phyloP scores from a whole-genome alignment of 495 filamentous ascomycete genomes.

The Penicillium samsonianum region DNA sequence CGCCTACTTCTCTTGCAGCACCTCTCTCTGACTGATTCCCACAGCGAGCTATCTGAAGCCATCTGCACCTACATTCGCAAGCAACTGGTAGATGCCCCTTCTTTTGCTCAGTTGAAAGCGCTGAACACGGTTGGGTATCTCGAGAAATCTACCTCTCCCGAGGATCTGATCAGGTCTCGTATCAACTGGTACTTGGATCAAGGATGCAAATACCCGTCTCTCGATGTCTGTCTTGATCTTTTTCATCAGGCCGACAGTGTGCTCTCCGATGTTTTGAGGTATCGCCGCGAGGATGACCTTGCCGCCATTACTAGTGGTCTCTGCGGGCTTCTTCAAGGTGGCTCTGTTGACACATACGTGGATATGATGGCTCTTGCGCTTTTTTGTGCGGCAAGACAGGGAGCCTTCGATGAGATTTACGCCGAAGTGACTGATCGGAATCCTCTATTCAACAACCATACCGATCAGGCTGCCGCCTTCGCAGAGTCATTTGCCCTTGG shows the following conservation, averaged over 20 bases:
- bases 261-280: conserved; percentile 43
- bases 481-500: conserved; percentile 62
- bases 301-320: conserved; percentile 41
- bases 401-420: conserved; percentile 61
- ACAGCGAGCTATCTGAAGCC: conserved; percentile 28
- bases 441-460: conserved; percentile 55
- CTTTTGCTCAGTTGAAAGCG: conserved; percentile 50
- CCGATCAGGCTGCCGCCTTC: conserved; percentile 62
- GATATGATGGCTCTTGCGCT: conserved; percentile 57
- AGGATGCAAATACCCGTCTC: conserved; percentile 44
- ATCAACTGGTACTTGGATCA: conserved; percentile 55
- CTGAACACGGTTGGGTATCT: conserved; percentile 54
- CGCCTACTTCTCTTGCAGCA: conserved; percentile 53
- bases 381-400: conserved; percentile 57
- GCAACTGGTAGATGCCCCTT: conserved; percentile 53
- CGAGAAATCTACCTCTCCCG: conserved; percentile 41
- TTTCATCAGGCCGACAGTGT: conserved; percentile 49
- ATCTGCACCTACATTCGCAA: conserved; percentile 48
- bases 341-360: conserved; percentile 45
- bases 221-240: conserved; percentile 38
- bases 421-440: conserved; percentile 61
- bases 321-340: conserved; percentile 36
- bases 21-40: conserved; percentile 41
- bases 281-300: conserved; percentile 44
- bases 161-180: conserved; percentile 47